A percentile compares a stretch with the other conserved stretches of the same genome.
phyloP scores from a whole-genome alignment of 192 early-diverging fungal genomes.

The Helicostylum pulchrum region DNA sequence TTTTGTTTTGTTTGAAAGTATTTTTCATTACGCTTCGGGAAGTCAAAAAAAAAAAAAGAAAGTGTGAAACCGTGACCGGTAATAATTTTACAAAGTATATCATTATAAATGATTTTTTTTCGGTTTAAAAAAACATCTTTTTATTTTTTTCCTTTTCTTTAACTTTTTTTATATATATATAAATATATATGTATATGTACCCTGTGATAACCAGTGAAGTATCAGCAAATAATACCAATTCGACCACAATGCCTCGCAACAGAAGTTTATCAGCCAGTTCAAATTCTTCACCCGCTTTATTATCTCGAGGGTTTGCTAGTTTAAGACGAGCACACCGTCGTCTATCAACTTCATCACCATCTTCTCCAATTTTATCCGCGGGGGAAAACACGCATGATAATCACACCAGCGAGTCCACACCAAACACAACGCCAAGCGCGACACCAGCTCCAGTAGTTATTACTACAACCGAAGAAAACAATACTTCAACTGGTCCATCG shows the following conservation, averaged over 20 bases:
- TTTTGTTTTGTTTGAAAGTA: no score
- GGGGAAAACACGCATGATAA: neutral
- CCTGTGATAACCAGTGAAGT: neutral
- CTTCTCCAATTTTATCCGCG: neutral
- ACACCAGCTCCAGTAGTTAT: neutral
- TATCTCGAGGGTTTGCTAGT: conserved; percentile 15
- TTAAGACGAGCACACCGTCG: conserved; percentile 9
- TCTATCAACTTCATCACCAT: conserved; percentile 1
- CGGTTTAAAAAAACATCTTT: neutral
- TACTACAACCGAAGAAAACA: neutral
- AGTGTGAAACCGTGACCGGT: no score
- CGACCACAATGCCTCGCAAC: conserved; percentile 6
- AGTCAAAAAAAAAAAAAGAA: no score
- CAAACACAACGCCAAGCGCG: neutral
- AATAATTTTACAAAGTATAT: no score
- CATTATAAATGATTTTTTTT: neutral
- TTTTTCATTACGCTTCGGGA: no score
- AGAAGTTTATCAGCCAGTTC: neutral
- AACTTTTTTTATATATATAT: neutral
- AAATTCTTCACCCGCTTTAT: conserved; percentile 5
- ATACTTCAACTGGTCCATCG: neutral
- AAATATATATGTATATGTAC: neutral
- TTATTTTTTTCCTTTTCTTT: neutral
- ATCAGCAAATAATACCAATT: neutral
- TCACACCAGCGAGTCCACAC: neutral